A percentile compares a stretch with the other conserved stretches of the same genome.
Conservation (phyloP, 2,329 filamentous ascomycete genomes). For the Orbilia blumenaviensis region DNA sequence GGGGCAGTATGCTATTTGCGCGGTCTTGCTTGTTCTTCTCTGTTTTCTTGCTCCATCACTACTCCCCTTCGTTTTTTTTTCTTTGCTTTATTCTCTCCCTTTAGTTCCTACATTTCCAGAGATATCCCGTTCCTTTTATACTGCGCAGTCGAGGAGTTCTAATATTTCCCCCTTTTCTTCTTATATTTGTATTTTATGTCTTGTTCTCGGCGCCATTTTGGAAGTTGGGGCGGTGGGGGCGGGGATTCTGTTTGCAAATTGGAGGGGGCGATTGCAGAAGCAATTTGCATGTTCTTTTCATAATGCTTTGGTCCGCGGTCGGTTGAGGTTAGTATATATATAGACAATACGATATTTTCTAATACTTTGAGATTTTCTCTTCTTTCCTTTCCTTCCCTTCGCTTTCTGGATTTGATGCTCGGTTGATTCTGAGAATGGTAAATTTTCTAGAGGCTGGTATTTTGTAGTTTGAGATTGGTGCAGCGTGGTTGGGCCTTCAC, state of each 20-base stretch:
- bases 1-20: not conserved
- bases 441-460: not conserved
- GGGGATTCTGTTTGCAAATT: not conserved
- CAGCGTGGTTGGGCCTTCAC: too few relatives aligned
- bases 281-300: too few relatives aligned
- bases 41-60: not conserved
- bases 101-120: not conserved
- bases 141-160: not conserved
- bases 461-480: not conserved
- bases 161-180: too few relatives aligned
- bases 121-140: constrained; percentile 13
- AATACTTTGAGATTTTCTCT: not conserved
- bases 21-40: not conserved
- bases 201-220: not conserved
- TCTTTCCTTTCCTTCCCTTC: not conserved
- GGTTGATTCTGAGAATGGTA: too few relatives aligned
- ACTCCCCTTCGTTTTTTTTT: not conserved
- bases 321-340: not conserved
- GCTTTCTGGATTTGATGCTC: too few relatives aligned
- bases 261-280: too few relatives aligned
- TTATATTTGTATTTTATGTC: not conserved
- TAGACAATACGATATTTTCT: not conserved
- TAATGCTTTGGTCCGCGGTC: not conserved
- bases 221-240: too few relatives aligned
- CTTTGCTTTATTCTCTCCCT: not conserved